Evolutionary conservation across 164 flowering plant species (phyloP), one percentile per base, ranked within the genome.

Genomic region (Akebia trifoliata): DNA sequence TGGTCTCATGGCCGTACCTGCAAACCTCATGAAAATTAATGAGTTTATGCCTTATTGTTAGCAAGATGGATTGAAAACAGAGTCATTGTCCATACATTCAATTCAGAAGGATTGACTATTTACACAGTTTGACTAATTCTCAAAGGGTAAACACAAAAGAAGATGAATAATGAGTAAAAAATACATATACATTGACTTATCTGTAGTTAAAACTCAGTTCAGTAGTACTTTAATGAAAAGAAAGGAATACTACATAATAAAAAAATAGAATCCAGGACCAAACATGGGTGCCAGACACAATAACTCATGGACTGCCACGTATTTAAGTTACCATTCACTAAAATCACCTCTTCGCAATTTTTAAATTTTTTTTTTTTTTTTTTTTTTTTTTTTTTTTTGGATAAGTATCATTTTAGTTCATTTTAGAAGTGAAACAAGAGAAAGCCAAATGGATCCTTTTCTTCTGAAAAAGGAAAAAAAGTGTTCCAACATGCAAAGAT

Each of bases 1-100:
- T 29, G 71, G 36, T 47, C 64, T 68, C 67, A 68, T 50, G 36
- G 71, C 74, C 51, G 81, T 63, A 60, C 85, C 92, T 81, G 83
- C 66, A 74, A 67, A 49, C 24, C 32, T 32, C 22, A 52, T 22
- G n/a, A 22, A 63, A 25, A 29, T 17, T 42, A 29, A 39, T 35
- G 18, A 54, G 59, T 44, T 22, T 54, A 15, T 20, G 17, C 45
- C 15, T 15, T 15, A 25, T 47, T 22, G 28, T 21, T 59, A 37
- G 36, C 20, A 57, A 57, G 35, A 9, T n/a, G 34, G 26, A 44
- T 10, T 18, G 12, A 4, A 21, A 18, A 44, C 8, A 20, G 17
- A 15, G 15, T 38, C 4, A 26, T 5, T 6, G 14, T 9, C 1
- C n/a, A n/a, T n/a, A n/a, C n/a, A n/a, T n/a, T n/a, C n/a, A n/a